Conservation (phyloP, 139 green algal species). For the Edaphochlamys debaryana region DNA sequence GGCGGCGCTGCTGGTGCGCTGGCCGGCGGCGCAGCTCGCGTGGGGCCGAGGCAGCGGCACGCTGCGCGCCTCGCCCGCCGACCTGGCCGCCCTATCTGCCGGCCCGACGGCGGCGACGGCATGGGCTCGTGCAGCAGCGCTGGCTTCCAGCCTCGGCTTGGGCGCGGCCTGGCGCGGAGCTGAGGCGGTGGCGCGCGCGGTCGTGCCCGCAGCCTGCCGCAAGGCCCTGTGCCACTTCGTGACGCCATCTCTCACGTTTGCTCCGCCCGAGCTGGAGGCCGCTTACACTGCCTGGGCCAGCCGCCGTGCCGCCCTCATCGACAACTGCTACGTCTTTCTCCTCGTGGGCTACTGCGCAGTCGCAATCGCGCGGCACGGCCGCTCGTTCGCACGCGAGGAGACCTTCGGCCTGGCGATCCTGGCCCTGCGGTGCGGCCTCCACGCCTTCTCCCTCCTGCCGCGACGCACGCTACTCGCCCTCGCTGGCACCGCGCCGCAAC, state of each 20-base stretch:
- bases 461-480: too few species aligned
- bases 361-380: too few species aligned
- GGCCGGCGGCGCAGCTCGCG: not conserved
- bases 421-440: too few species aligned
- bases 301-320: not conserved
- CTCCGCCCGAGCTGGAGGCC: not conserved
- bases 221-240: not conserved
- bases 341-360: too few species aligned
- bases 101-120: too few species aligned
- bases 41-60: not conserved
- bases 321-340: conserved; percentile 4
- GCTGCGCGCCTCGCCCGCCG: too few species aligned
- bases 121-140: too few species aligned
- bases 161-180: not conserved
- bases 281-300: not conserved
- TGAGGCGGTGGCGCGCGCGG: not conserved
- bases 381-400: too few species aligned
- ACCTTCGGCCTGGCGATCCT: too few species aligned
- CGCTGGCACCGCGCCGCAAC: too few species aligned
- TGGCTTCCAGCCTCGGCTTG: not conserved
- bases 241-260: not conserved
- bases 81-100: too few species aligned
- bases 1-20: conserved; percentile 4
- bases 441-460: too few species aligned
- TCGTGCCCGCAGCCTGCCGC: not conserved